phyloP scores from a whole-genome alignment of 2,329 filamentous ascomycete species.

The Fusarium sp. region DNA sequence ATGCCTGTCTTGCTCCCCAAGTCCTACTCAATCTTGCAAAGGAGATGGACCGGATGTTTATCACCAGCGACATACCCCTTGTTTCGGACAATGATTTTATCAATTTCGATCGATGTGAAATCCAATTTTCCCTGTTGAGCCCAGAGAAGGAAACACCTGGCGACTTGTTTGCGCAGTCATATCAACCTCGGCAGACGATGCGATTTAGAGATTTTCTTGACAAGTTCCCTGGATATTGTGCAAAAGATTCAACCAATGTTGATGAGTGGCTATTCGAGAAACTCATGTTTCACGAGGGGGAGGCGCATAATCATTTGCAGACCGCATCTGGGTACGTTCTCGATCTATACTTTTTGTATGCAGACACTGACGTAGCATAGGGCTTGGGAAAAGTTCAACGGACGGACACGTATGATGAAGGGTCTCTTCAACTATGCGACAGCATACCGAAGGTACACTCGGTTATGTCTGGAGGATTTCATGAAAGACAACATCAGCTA shows the following conservation, averaged over 20 bases:
- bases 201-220: constrained; percentile 52
- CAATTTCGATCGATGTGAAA: constrained; percentile 64
- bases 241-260: constrained; percentile 37
- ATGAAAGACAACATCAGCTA: constrained; percentile 74
- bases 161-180: constrained; percentile 60
- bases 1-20: constrained; percentile 72
- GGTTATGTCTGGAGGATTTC: constrained; percentile 67
- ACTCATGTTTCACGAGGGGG: constrained; percentile 68
- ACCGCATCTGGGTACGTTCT: constrained; percentile 61
- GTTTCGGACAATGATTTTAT: constrained; percentile 49
- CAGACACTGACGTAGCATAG: constrained; percentile 45
- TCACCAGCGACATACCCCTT: constrained; percentile 66
- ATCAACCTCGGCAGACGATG: constrained; percentile 58
- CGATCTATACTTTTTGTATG: not conserved
- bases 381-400: constrained; percentile 72
- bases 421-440: constrained; percentile 74
- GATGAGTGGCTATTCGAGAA: constrained; percentile 69
- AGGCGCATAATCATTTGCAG: constrained; percentile 63
- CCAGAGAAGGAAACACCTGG: constrained; percentile 48
- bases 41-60: constrained; percentile 72
- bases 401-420: constrained; percentile 76
- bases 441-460: constrained; percentile 70
- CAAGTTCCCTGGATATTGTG: constrained; percentile 46
- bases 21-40: constrained; percentile 66
- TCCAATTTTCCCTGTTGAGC: constrained; percentile 67